Percentiles rank a stretch among this genome's conserved stretches.
These are phyloP conservation scores for Cryptosporidium felis DNA, from an alignment of 169 alveolate genomes.

Conservation along the genomic window DNA sequence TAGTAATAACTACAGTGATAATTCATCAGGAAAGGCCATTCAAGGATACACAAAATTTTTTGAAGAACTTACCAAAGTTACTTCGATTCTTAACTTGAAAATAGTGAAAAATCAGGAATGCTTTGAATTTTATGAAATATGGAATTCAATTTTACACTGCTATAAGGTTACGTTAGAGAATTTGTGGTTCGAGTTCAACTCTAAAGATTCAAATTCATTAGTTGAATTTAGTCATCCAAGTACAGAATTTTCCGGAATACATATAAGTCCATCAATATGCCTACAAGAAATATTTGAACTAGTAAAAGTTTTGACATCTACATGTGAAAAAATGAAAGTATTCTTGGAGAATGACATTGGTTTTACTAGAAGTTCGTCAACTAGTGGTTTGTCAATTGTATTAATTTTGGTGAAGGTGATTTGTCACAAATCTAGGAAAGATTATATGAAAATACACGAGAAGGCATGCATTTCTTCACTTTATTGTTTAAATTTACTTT, in stretches of 20 bases:
- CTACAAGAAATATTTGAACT: not conserved
- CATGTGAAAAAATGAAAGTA: conserved; percentile 15
- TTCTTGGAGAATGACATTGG: conserved; percentile 19
- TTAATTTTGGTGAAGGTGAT: conserved; percentile 23
- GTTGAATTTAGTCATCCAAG: no score
- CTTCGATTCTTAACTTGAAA: not conserved
- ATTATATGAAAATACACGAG: not conserved
- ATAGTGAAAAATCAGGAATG: not conserved
- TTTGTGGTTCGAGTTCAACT: not conserved
- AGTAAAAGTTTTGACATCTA: conserved; percentile 9
- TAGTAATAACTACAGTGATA: not conserved
- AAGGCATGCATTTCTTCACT: conserved; percentile 4
- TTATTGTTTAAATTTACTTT: conserved; percentile 12
- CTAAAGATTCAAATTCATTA: not conserved
- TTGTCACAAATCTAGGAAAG: not conserved
- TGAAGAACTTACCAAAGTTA: conserved; percentile 3
- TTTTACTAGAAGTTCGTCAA: conserved; percentile 4
- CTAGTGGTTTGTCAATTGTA: conserved; percentile 30
- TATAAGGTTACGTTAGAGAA: conserved; percentile 17
- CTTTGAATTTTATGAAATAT: not conserved
- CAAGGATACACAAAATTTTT: not conserved
- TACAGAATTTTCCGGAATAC: not conserved
- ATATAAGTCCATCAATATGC: no score
- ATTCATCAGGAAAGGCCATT: not conserved
- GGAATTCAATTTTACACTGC: conserved; percentile 40